A percentile compares a stretch with the other conserved stretches of the same genome.
These are phyloP conservation scores for Calonectria fujianensis DNA, from an alignment of 2,329 filamentous ascomycete species.

Conservation along the genomic window DNA sequence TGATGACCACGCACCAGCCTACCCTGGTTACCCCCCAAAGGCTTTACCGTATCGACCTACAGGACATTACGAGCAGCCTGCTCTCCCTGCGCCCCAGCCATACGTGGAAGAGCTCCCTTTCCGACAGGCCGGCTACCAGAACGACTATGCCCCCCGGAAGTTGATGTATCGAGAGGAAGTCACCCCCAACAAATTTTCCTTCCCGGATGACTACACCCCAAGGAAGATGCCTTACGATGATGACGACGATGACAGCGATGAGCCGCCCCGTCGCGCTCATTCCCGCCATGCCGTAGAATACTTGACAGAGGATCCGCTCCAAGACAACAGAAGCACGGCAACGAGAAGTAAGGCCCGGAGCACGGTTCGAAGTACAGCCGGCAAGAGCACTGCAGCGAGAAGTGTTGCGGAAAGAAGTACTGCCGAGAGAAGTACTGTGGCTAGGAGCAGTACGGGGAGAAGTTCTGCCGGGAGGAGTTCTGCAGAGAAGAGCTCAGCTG, in stretches of 20 bases:
- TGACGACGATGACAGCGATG: slow-evolving; percentile 53
- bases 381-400: slow-evolving; percentile 39
- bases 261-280: slow-evolving; percentile 43
- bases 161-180: slow-evolving; percentile 51
- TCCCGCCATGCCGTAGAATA: slow-evolving; percentile 50
- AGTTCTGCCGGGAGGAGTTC: neutral
- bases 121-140: slow-evolving; percentile 44
- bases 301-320: slow-evolving; percentile 49
- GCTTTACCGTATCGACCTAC: slow-evolving; percentile 48
- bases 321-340: slow-evolving; percentile 41
- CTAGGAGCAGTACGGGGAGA: neutral
- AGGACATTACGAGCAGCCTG: slow-evolving; percentile 47
- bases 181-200: slow-evolving; percentile 46
- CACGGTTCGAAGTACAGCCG: slow-evolving; percentile 38
- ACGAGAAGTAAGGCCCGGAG: slow-evolving; percentile 44
- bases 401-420: slow-evolving; percentile 51
- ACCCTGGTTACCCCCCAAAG: slow-evolving; percentile 49
- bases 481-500: slow-evolving; percentile 40
- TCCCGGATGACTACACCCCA: slow-evolving; percentile 48
- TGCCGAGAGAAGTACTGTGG: slow-evolving; percentile 44
- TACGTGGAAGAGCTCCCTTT: slow-evolving; percentile 52
- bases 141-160: slow-evolving; percentile 49
- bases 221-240: slow-evolving; percentile 43
- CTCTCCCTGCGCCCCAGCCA: slow-evolving; percentile 40
- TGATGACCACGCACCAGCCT: slow-evolving; percentile 47